A percentile compares a stretch with the other conserved stretches of the same genome.
phyloP scores from a whole-genome alignment of 2,329 filamentous ascomycete species.

The Zymoseptoria crescenta region DNA sequence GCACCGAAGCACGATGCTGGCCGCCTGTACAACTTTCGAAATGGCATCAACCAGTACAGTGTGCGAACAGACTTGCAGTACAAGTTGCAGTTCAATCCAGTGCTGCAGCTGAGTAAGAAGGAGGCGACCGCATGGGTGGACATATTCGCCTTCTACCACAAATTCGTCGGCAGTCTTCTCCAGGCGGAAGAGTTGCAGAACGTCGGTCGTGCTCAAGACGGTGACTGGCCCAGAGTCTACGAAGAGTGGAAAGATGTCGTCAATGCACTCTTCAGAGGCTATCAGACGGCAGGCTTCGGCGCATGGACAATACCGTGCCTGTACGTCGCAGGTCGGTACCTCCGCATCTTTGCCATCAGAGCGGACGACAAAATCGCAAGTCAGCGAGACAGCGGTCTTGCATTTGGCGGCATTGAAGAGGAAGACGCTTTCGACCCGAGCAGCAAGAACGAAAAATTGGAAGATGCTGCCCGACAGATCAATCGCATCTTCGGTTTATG shows the following conservation, averaged over 20 bases:
- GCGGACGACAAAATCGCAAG: constrained; percentile 65
- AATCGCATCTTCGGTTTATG: constrained; percentile 90
- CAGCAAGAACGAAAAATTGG: constrained; percentile 74
- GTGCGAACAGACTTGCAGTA: constrained; percentile 64
- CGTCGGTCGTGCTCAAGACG: constrained; percentile 33
- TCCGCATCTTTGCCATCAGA: constrained; percentile 81
- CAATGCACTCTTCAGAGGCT: constrained; percentile 69
- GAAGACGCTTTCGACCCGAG: constrained; percentile 74
- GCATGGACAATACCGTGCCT: constrained; percentile 91
- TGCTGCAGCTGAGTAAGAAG: constrained; percentile 35
- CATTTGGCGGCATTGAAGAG: constrained; percentile 55
- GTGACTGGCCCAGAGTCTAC: constrained; percentile 78
- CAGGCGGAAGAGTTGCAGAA: constrained; percentile 51
- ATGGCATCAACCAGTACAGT: constrained; percentile 59
- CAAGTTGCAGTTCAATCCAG: constrained; percentile 55
- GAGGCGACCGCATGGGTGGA: constrained; percentile 80
- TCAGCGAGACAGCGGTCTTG: constrained; percentile 33
- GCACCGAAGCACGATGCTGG: constrained; percentile 54
- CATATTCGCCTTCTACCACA: constrained; percentile 78
- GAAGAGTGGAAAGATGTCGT: constrained; percentile 82
- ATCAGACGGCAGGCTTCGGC: constrained; percentile 66
- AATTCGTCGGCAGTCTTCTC: constrained; percentile 65
- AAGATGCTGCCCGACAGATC: constrained; percentile 82
- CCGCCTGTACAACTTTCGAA: constrained; percentile 62
- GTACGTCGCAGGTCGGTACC: constrained; percentile 77